Evolutionary conservation across 768 basidiomycete species (phyloP), one percentile per base, ranked within the genome.

Genomic region (Fomitopsis pulvina): DNA sequence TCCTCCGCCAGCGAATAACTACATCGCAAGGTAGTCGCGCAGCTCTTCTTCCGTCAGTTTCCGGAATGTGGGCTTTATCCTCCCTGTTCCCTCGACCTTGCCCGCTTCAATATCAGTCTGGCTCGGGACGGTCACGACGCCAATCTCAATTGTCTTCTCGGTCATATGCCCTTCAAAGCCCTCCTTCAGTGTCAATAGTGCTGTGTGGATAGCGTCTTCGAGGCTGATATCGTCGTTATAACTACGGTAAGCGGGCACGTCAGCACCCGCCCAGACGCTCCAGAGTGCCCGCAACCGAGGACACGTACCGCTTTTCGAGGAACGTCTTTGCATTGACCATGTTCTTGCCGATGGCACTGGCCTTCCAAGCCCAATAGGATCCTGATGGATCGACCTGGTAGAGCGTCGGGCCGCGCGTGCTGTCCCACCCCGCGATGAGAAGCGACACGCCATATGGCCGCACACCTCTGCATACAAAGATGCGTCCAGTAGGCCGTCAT

Each of bases 161-260:
- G 95, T 97, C 95, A 99, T 97, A 65, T 97, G 91, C n/a, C 96
- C 96, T 69, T 99, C 96, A 61, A 98, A 99, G 3, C 96, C 94
- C 71, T 98, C 96, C 71, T 99, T 98, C 57, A 98, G 75, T 29
- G 96, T 99, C 57, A 99, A 71, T 25, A 99, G 80, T 28, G 96
- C 96, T 11, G 96, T 99, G 69, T 99, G 96, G 57, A 98, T 98
- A 28, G 95, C 96, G 66, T 97, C 96, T 71, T 97, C 95, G 51
- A 98, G 73, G 61, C 93, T 96, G 65, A 99, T 95, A 63, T 98
- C 95, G 71, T 99, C 95, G 71, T 95, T 97, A 71, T 97, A 98
- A 64, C 94, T 97, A 68, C 20, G 25, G 5, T 28, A 9, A 18
- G 32, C 32, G 11, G 32, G 10, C 32, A 10, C 32, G 32, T 27